These are phyloP conservation scores for Hypoxylon sp. DNA, from an alignment of 2,329 filamentous ascomycete species.

Conservation along the genomic window DNA sequence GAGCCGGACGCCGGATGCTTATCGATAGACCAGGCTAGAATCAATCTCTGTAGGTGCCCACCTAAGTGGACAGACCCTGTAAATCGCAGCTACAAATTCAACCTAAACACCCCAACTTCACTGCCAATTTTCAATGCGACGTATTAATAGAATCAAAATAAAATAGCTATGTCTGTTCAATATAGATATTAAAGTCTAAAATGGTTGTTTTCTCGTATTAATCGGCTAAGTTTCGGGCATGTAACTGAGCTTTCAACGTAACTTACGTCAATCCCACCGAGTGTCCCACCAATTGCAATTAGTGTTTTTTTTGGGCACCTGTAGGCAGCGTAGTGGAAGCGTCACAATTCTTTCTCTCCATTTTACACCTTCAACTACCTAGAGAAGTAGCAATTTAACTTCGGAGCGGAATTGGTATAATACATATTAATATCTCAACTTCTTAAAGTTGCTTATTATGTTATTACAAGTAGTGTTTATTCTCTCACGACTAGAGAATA, in stretches of 20 bases:
- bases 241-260: no score
- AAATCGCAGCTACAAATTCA: not conserved
- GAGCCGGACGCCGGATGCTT: constrained; percentile 22
- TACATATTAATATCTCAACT: constrained; percentile 39
- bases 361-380: constrained; percentile 1
- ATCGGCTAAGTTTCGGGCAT: no score
- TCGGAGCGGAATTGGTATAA: constrained; percentile 29
- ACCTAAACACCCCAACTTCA: no score
- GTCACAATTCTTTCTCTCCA: constrained; percentile 13
- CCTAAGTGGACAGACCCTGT: not conserved
- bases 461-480: constrained; percentile 17
- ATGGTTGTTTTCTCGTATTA: no score
- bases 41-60: no score
- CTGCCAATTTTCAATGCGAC: no score
- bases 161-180: no score
- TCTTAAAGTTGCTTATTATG: constrained; percentile 3
- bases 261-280: no score
- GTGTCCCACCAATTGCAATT: no score
- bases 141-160: no score
- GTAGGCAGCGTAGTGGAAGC: not conserved
- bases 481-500: not conserved
- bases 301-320: not conserved
- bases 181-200: no score
- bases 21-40: constrained; percentile 25
- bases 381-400: constrained; percentile 1